These are phyloP conservation scores for Xylariaceae sp. DNA, from an alignment of 2,329 filamentous ascomycete species.

Conservation along the genomic window DNA sequence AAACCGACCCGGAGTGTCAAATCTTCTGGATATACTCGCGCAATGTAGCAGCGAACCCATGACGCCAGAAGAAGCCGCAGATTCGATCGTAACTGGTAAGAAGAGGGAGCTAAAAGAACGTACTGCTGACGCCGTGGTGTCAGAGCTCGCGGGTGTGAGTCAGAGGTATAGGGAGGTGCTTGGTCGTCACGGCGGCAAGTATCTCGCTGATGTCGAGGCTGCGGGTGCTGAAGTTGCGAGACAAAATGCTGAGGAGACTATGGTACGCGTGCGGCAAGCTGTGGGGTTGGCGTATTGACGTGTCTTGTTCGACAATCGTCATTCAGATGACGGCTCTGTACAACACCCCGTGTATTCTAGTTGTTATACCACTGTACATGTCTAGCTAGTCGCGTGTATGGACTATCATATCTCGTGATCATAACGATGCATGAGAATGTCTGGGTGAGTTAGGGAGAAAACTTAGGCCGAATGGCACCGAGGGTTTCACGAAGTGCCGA, in stretches of 20 bases:
- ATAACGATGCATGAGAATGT: no score
- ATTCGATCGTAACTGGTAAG: constrained; percentile 34
- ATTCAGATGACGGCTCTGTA: no score
- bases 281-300: constrained; percentile 42
- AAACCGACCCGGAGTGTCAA: constrained; percentile 75
- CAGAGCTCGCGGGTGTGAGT: constrained; percentile 46
- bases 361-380: neutral
- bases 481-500: no score
- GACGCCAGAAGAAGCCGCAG: constrained; percentile 32
- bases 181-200: constrained; percentile 40
- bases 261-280: constrained; percentile 48
- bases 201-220: constrained; percentile 54
- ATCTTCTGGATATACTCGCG: constrained; percentile 76
- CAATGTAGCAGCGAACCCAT: constrained; percentile 51
- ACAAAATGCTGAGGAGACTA: constrained; percentile 55
- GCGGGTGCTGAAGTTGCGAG: constrained; percentile 60
- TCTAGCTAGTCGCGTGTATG: no score
- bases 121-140: constrained; percentile 55
- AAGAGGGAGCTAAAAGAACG: constrained; percentile 61
- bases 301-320: neutral
- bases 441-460: no score
- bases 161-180: constrained; percentile 47
- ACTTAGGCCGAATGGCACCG: no score
- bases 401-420: no score
- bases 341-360: no score